Evolutionary conservation across 495 filamentous ascomycete genomes (phyloP).

Genomic region (Tuber aestivum): DNA sequence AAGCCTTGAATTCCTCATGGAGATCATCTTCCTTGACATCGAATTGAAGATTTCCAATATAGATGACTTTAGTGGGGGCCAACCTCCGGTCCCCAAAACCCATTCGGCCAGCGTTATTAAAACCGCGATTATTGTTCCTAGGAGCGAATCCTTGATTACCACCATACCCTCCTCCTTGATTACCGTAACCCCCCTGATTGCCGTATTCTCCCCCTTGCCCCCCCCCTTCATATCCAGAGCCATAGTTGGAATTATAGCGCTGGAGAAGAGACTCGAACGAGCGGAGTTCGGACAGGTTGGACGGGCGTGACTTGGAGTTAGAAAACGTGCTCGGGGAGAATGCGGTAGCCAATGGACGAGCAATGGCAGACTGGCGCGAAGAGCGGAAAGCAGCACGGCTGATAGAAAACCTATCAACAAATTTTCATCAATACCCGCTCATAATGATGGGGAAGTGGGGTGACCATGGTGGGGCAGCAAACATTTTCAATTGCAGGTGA

Average conservation of each 20-base stretch:
- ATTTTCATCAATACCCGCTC: neutral
- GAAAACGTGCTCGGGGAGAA: conserved; percentile 34
- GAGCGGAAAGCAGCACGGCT: conserved; percentile 35
- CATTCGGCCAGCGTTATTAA: conserved; percentile 25
- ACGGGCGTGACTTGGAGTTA: conserved; percentile 29
- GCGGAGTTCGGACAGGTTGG: conserved; percentile 37
- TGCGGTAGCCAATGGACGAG: conserved; percentile 30
- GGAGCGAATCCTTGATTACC: conserved; percentile 11
- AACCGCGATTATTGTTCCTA: conserved; percentile 15
- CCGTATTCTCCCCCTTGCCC: neutral
- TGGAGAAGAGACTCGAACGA: conserved; percentile 40
- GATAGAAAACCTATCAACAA: conserved; percentile 37
- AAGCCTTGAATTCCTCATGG: conserved; percentile 58
- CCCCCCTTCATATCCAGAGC: conserved; percentile 5
- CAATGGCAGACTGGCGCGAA: conserved; percentile 31
- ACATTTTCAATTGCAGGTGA: conserved; percentile 30
- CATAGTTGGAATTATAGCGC: conserved; percentile 39
- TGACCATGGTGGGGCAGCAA: conserved; percentile 17
- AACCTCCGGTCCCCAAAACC: conserved; percentile 16
- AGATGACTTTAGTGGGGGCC: conserved; percentile 51
- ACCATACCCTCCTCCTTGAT: conserved; percentile 7
- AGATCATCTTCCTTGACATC: conserved; percentile 71
- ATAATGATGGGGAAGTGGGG: conserved; percentile 4
- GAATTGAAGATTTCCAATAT: conserved; percentile 81
- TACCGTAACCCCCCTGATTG: conserved; percentile 1